A percentile compares a stretch with the other conserved stretches of the same genome.
phyloP scores from a whole-genome alignment of 2,329 filamentous ascomycete species.

The Penicillium brevicompactum region DNA sequence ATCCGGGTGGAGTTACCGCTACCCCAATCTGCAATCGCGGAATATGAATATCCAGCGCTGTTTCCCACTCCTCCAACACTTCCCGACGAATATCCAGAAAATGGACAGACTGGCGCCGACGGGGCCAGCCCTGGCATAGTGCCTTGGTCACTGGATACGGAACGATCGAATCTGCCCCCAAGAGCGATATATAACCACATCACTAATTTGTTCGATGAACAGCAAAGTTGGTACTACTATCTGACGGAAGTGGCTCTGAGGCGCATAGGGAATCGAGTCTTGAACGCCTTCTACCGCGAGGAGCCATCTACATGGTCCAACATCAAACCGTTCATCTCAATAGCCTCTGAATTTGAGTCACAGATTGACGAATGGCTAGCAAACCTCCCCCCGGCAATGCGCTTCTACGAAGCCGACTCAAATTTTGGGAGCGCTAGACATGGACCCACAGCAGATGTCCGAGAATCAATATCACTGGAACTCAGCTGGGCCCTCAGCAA shows the following conservation, averaged over 20 bases:
- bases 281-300: slow-evolving; percentile 36
- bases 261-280: slow-evolving; percentile 45
- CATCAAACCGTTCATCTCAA: slow-evolving; percentile 25
- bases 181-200: slow-evolving; percentile 1
- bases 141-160: not conserved
- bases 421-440: not conserved
- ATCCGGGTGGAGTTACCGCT: slow-evolving; percentile 44
- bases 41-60: slow-evolving; percentile 37
- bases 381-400: slow-evolving; percentile 32
- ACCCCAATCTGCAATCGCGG: slow-evolving; percentile 39
- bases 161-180: not conserved
- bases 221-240: slow-evolving; percentile 50
- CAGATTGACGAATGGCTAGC: slow-evolving; percentile 30
- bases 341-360: slow-evolving; percentile 32
- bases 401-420: slow-evolving; percentile 21
- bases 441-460: not conserved
- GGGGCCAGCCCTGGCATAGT: not conserved
- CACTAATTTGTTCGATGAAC: slow-evolving; percentile 26
- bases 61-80: slow-evolving; percentile 34
- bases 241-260: slow-evolving; percentile 47
- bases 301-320: slow-evolving; percentile 24
- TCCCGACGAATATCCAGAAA: slow-evolving; percentile 9
- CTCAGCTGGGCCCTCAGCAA: slow-evolving; percentile 32
- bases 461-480: slow-evolving; percentile 22
- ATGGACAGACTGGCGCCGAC: not conserved